phyloP scores from a whole-genome alignment of 805 yeast genomes.

The Candida tammaniensis region DNA sequence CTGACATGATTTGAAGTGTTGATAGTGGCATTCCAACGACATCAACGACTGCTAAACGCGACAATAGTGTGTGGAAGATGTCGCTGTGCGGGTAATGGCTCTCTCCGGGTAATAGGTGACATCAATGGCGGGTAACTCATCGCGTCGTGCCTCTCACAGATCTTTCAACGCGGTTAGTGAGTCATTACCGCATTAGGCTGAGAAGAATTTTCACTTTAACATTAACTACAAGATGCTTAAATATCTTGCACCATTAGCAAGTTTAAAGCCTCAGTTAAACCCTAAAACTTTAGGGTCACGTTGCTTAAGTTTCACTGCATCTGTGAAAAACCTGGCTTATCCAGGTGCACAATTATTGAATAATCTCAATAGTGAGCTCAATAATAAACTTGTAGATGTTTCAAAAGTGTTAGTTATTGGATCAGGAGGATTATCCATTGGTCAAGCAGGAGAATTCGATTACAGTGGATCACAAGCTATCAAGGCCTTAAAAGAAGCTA shows the following conservation, averaged over 20 bases:
- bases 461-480: conserved; percentile 99
- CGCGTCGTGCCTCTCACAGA: conserved; percentile 7
- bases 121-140: neutral
- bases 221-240: neutral
- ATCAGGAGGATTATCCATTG: conserved; percentile 97
- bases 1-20: conserved; percentile 2
- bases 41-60: too few relatives aligned
- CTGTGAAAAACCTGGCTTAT: conserved; percentile 31
- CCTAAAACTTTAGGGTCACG: too few relatives aligned
- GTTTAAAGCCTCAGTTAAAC: too few relatives aligned
- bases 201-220: conserved; percentile 6
- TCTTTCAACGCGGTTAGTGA: conserved; percentile 17
- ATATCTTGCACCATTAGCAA: too few relatives aligned
- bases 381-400: conserved; percentile 74
- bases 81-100: too few relatives aligned
- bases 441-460: conserved; percentile 99
- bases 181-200: conserved; percentile 15
- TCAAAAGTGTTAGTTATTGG: conserved; percentile 88
- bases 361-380: conserved; percentile 56
- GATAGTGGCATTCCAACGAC: too few relatives aligned
- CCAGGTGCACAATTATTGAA: conserved; percentile 64
- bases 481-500: conserved; percentile 95
- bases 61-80: too few relatives aligned
- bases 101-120: neutral
- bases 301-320: conserved; percentile 13